Conservation (phyloP, 164 flowering plant genomes). For the Nelumbo lutea region DNA sequence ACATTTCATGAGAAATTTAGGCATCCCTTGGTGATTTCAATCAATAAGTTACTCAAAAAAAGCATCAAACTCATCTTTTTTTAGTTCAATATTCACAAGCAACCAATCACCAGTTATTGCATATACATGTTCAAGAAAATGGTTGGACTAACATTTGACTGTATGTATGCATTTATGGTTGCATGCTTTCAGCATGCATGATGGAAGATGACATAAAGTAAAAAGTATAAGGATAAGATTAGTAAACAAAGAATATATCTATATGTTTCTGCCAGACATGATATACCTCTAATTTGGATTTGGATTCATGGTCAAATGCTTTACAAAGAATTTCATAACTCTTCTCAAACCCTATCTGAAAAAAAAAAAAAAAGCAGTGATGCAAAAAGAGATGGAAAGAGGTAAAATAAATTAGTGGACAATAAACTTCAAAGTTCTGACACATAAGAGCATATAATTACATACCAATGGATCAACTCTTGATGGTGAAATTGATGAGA, state of each 20-base stretch:
- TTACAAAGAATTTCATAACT: slow-evolving; percentile 91
- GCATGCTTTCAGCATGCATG: too few relatives aligned
- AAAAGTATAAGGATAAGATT: too few relatives aligned
- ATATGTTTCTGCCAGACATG: background rate
- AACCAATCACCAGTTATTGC: background rate
- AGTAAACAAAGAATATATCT: background rate
- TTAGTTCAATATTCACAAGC: background rate
- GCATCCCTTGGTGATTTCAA: too few relatives aligned
- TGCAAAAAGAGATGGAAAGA: background rate
- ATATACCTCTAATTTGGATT: slow-evolving; percentile 53
- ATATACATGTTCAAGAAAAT: too few relatives aligned
- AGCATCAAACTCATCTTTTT: too few relatives aligned
- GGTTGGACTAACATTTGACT: too few relatives aligned
- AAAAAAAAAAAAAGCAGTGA: background rate
- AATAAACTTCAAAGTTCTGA: background rate
- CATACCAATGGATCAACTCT: slow-evolving; percentile 64
- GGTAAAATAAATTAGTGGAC: background rate
- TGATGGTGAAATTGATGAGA: slow-evolving; percentile 78
- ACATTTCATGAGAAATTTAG: too few relatives aligned
- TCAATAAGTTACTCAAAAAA: too few relatives aligned
- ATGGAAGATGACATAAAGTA: too few relatives aligned
- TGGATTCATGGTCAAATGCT: slow-evolving; percentile 61
- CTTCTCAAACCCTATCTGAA: slow-evolving; percentile 56
- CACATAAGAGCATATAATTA: background rate
- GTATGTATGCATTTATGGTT: too few relatives aligned